Evolutionary conservation across 257 asterid genomes (phyloP).

Genomic region (Fraxinus americana): DNA sequence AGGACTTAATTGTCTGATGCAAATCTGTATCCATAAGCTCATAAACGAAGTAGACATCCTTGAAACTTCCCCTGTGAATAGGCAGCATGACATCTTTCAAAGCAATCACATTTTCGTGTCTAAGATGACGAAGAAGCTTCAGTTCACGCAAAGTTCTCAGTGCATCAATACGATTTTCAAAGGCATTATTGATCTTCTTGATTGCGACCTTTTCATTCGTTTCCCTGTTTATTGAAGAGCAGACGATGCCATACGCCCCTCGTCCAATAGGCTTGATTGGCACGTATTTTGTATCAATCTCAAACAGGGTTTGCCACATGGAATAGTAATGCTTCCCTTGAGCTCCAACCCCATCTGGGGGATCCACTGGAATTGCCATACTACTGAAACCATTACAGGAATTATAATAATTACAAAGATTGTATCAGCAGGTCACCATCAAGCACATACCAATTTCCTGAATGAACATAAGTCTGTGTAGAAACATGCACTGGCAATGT

Average conservation of each 20-base stretch:
- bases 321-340: constrained; percentile 63
- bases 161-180: constrained; percentile 59
- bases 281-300: constrained; percentile 59
- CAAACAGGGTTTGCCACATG: constrained; percentile 66
- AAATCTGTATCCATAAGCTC: constrained; percentile 72
- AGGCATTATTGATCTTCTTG: constrained; percentile 59
- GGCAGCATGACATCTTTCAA: constrained; percentile 70
- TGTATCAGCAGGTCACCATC: not conserved
- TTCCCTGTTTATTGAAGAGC: constrained; percentile 60
- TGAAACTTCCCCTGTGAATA: constrained; percentile 48
- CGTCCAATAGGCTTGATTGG: constrained; percentile 71
- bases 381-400: constrained; percentile 18
- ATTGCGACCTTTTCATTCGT: constrained; percentile 64
- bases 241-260: constrained; percentile 68
- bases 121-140: constrained; percentile 61
- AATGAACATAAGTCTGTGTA: not conserved
- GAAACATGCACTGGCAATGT: not conserved
- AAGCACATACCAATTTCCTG: not conserved
- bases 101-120: constrained; percentile 63
- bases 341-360: constrained; percentile 49
- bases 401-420: not conserved
- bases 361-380: constrained; percentile 66
- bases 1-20: constrained; percentile 64
- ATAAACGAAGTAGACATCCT: constrained; percentile 61
- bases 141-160: constrained; percentile 63